Evolutionary conservation across 116 monocot genomes (phyloP), one percentile per base, ranked within the genome.

Genomic region (Cymodocea nodosa): DNA sequence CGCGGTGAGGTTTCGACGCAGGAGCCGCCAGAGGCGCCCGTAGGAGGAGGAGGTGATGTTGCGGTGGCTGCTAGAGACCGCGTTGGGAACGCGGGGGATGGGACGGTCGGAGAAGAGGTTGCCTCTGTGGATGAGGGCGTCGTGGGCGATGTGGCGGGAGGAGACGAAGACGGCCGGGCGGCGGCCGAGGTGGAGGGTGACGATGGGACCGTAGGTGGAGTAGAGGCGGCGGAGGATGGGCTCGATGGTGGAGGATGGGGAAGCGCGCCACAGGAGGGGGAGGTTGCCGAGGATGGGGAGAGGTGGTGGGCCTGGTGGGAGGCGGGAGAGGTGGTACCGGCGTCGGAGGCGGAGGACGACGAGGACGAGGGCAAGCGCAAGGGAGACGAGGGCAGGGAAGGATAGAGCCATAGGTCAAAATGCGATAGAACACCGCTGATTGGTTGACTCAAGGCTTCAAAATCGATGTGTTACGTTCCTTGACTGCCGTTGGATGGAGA

Each of bases 21-120:
- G 66, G n/a, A n/a, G n/a, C n/a, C n/a, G n/a, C n/a, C n/a, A n/a
- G 61, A 66, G 60, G 22, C 77, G 71, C 71, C 71, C 67, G 67
- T 71, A 71, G 50, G 36, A 0, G 23, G 66, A 16, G 66, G 23
- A 23, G 61, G 25, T 70, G 60, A 76, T 71, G 63, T 1, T 57
- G 61, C 39, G 51, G 22, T 35, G 24, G 66, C 60, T 54, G 52
- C 35, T 37, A 51, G 24, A 53, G 60, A 71, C 0, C 2, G 67
- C 10, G 25, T 24, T 20, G 48, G 4, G 3, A 17, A 40, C 10
- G 12, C 1, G n/a, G 2, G 23, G n/a, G 20, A 19, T 60, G 34
- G 68, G 68, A 7, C 74, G 52, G 35, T 23, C 71, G 55, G 68
- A 62, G 63, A 72, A 68, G 50, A n/a, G 6, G 49, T 61, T 53